Evolutionary conservation across 495 filamentous ascomycete genomes (phyloP).

Genomic region (Aspergillus cristatus): DNA sequence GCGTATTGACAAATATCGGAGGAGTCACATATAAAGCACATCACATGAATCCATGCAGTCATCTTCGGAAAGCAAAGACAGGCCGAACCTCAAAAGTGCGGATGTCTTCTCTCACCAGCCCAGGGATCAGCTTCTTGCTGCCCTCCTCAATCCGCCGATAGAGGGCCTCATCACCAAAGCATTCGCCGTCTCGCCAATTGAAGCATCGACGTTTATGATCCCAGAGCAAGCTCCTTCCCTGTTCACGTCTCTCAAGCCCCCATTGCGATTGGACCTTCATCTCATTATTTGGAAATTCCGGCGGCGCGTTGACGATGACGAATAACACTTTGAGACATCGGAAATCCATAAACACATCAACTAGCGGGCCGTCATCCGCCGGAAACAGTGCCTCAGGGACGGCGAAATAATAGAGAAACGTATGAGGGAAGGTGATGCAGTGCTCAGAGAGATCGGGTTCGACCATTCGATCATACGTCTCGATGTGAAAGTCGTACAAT

Average conservation of each 20-base stretch:
- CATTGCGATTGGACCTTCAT: not conserved
- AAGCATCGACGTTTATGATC: not conserved
- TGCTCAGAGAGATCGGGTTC: not conserved
- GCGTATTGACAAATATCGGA: no score
- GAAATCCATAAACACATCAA: not conserved
- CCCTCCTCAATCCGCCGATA: not conserved
- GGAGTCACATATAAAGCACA: no score
- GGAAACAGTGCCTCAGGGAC: not conserved
- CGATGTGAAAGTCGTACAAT: not conserved
- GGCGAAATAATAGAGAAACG: not conserved
- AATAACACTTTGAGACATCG: not conserved
- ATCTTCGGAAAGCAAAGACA: not conserved
- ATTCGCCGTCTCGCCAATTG: not conserved
- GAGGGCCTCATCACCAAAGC: not conserved
- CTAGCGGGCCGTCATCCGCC: not conserved
- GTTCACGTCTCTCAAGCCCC: not conserved
- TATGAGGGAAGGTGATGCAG: not conserved
- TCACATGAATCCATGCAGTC: no score
- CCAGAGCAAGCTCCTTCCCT: not conserved
- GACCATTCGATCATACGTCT: conserved; percentile 1
- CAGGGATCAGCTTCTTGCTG: not conserved
- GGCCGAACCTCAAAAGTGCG: not conserved
- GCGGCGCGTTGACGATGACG: not conserved
- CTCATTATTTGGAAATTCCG: not conserved
- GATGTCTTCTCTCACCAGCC: not conserved